Base-by-base conservation (phyloP, 371 early-diverging fungal genomes). In the Entomophthora muscae region DNA sequence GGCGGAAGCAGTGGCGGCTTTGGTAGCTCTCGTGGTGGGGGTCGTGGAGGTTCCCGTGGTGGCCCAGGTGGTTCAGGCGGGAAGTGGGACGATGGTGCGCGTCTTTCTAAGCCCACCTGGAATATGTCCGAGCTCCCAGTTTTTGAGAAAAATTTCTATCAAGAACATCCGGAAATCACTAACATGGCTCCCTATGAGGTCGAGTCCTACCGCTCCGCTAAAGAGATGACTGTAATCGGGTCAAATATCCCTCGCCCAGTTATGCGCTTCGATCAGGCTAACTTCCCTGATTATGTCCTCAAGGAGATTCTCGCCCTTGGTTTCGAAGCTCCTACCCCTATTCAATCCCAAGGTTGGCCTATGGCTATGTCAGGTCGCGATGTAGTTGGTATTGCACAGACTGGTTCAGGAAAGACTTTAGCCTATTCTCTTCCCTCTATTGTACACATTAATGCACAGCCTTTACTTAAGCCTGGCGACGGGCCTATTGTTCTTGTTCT, bases 361-460 rank as follows among this genome's bases (percentile, higher is more conserved):
- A 77, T 85, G n/a, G 84, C 87, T 24, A 66, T 88, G 27, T 76
- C 83, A 30, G 84, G 85, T 22, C 78, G 88, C 57, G 90, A 93
- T 70, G 77, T 98, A 33, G 79, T 95, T 57, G 90, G 90, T 21
- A 86, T 93, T 68, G 96, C 96, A 29, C 86, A 86, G 65, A 92
- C 91, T 22, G 93, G 90, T 17, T 82, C 83, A 1, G 88, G 85
- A 26, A 86, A 88, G 67, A 86, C 89, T 2, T 80, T 83, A 0
- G 86, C 86, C 0, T 86, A 81, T 69, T 74, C 86, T 12, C 67
- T 84, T 67, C 92, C 98, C 2, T 88, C 90, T 83, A 66, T 95
- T 60, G 81, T 88, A 26, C 92, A 91, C 69, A 85, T 92, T 57
- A 85, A 88, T 81, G 91, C 84, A 68, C 85, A 92, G 71, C 76